phyloP scores from a whole-genome alignment of 208 protist species.

The Wallacemonas sp. region DNA sequence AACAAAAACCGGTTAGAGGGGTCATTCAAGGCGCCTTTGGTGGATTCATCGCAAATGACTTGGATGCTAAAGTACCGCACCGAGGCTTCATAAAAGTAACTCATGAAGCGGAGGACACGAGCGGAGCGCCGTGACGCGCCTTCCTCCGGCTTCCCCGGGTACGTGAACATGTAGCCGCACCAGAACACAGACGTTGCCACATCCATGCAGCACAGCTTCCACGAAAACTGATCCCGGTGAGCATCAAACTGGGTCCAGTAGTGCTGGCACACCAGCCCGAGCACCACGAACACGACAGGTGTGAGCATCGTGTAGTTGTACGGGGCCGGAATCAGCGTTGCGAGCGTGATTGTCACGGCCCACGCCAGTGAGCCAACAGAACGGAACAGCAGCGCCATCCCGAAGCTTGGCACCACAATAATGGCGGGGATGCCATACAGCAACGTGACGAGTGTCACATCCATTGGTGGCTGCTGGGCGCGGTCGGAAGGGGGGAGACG shows the following conservation, averaged over 20 bases:
- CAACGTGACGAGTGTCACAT: not conserved
- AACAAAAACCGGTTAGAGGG: constrained; percentile 12
- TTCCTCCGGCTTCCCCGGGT: constrained; percentile 1
- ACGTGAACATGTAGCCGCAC: not conserved
- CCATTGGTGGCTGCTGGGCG: not conserved
- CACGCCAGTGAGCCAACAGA: not conserved
- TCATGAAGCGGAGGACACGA: not conserved
- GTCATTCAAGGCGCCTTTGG: not conserved
- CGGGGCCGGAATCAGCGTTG: not conserved
- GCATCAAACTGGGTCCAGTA: not conserved
- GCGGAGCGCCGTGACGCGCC: not conserved
- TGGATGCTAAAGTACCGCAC: constrained; percentile 26
- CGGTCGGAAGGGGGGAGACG: not conserved
- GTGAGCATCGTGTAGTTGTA: not conserved
- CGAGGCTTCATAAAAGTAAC: constrained; percentile 15
- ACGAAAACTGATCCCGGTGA: not conserved
- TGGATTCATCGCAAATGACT: constrained; percentile 22
- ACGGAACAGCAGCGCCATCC: not conserved
- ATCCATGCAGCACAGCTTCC: not conserved
- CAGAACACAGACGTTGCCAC: not conserved
- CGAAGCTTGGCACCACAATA: not conserved
- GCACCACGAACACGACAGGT: not conserved
- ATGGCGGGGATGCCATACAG: not conserved
- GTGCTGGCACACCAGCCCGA: constrained; percentile 4
- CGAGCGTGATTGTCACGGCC: not conserved